Conservation (phyloP, 352 stramenopile species). For the Globisporangium perplexum region DNA sequence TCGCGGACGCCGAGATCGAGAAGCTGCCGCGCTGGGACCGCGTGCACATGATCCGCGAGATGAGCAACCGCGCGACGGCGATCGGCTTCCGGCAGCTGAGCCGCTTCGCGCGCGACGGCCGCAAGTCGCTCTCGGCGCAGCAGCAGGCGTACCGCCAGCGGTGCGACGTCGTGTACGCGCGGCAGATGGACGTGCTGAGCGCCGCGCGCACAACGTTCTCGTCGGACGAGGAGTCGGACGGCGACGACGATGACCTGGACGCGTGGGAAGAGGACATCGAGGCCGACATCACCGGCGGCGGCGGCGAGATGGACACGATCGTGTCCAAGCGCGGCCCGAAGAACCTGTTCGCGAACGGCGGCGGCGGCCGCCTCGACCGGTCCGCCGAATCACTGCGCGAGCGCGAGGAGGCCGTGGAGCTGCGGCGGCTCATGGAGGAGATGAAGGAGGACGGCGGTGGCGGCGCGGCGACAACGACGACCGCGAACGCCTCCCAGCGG, state of each 20-base stretch:
- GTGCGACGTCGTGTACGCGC: conserved; percentile 79
- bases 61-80: conserved; percentile 67
- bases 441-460: conserved; percentile 62
- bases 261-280: conserved; percentile 72
- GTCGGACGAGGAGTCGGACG: conserved; percentile 67
- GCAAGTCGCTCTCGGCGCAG: conserved; percentile 78
- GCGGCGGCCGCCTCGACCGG: conserved; percentile 58
- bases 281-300: conserved; percentile 53
- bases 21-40: conserved; percentile 78
- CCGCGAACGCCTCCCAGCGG: conserved; percentile 14
- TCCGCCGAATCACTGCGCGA: conserved; percentile 64
- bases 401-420: conserved; percentile 69
- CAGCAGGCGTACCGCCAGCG: conserved; percentile 85
- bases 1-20: conserved; percentile 75
- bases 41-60: conserved; percentile 73
- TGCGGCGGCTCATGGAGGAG: conserved; percentile 74
- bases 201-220: conserved; percentile 53
- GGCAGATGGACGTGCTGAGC: conserved; percentile 69
- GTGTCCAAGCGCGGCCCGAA: conserved; percentile 54
- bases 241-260: conserved; percentile 66
- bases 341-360: conserved; percentile 70
- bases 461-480: conserved; percentile 4
- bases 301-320: conserved; percentile 46
- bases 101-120: conserved; percentile 71
- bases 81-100: conserved; percentile 64